A percentile compares a stretch with the other conserved stretches of the same genome.
Conservation (phyloP, 208 protist genomes). For the Leishmania braziliensis region DNA sequence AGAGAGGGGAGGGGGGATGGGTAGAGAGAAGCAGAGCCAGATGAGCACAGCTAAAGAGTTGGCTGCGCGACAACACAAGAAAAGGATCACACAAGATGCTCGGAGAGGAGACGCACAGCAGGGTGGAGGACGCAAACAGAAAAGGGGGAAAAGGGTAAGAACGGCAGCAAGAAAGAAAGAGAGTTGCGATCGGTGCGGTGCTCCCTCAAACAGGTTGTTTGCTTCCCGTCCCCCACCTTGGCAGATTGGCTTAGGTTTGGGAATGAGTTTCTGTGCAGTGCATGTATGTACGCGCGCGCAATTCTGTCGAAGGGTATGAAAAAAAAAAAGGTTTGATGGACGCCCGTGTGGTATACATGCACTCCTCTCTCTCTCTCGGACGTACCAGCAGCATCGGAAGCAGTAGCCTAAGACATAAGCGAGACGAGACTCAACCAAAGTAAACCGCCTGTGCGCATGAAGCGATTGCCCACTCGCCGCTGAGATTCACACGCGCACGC, state of each 20-base stretch:
- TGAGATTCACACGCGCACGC: neutral
- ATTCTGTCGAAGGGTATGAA: neutral
- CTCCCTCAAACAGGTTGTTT: neutral
- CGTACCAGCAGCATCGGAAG: neutral
- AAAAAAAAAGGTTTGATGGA: neutral
- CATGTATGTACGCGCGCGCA: neutral
- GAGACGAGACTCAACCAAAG: neutral
- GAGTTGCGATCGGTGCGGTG: neutral
- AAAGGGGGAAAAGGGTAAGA: neutral
- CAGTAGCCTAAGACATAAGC: neutral
- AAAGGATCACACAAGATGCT: neutral
- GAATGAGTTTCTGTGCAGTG: neutral
- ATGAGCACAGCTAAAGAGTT: neutral
- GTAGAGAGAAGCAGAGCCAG: neutral
- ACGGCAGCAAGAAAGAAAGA: neutral
- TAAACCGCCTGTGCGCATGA: neutral
- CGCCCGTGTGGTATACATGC: neutral
- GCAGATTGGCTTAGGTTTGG: neutral
- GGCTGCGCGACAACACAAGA: neutral
- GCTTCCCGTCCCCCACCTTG: neutral
- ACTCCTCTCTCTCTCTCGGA: neutral
- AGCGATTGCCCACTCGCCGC: neutral
- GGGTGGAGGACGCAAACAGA: neutral
- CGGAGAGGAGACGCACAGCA: neutral
- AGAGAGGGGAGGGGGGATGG: neutral